Conservation (phyloP, 495 filamentous ascomycete genomes). For the Penicillium ucsense region DNA sequence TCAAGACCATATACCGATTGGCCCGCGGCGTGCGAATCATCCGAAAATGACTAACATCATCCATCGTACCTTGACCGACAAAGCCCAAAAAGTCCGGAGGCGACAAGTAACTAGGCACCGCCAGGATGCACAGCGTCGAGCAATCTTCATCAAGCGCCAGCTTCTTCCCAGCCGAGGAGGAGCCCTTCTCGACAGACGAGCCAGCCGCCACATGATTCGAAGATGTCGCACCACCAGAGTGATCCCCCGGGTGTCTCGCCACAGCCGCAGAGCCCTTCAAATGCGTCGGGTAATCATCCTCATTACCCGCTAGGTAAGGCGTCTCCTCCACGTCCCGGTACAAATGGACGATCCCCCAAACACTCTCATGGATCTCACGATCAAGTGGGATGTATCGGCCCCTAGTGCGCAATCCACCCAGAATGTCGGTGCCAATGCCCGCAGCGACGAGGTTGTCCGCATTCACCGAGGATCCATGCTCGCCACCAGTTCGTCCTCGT, state of each 20-base stretch:
- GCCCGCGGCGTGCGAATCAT: conserved; percentile 84
- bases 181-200: too few relatives aligned
- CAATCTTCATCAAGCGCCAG: conserved; percentile 47
- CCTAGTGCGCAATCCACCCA: conserved; percentile 56
- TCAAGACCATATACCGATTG: conserved; percentile 92
- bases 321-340: conserved; percentile 81
- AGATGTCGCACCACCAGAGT: neutral
- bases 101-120: conserved; percentile 88
- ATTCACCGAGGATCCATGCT: neutral
- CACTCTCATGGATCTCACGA: conserved; percentile 67
- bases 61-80: conserved; percentile 79
- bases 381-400: conserved; percentile 69
- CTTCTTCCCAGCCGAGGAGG: conserved; percentile 7
- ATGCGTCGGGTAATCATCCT: conserved; percentile 32
- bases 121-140: conserved; percentile 88
- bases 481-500: neutral
- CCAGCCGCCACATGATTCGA: too few relatives aligned
- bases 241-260: conserved; percentile 21
- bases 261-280: conserved; percentile 35
- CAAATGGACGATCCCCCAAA: conserved; percentile 89
- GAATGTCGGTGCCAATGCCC: conserved; percentile 41
- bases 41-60: conserved; percentile 85
- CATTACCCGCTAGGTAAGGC: conserved; percentile 27
- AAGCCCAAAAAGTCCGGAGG: conserved; percentile 88
- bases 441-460: conserved; percentile 31